Percentiles rank a stretch among this genome's conserved stretches.
Evolutionary conservation across 306 rosid species (phyloP).

Genomic region (Cucumis sativus): DNA sequence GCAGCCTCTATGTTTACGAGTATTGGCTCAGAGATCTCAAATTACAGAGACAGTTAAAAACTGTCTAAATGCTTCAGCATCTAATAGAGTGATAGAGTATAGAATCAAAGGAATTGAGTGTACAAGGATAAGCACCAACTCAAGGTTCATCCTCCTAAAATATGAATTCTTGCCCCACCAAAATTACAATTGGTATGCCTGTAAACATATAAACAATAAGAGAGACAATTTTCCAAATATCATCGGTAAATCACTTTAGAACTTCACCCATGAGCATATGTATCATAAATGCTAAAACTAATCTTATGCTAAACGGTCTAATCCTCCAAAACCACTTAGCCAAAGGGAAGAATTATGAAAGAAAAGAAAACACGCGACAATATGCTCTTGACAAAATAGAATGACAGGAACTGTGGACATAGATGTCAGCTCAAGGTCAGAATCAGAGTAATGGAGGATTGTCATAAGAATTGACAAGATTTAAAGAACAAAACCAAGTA

Average conservation of each 20-base stretch:
- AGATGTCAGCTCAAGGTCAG: not conserved
- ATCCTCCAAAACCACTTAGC: not conserved
- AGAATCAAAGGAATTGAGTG: not conserved
- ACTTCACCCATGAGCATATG: not conserved
- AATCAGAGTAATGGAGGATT: not conserved
- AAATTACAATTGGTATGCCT: not conserved
- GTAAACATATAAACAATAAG: not conserved
- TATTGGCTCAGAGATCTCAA: not conserved
- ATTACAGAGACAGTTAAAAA: not conserved
- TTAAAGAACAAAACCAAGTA: conserved; percentile 15
- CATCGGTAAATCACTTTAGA: not conserved
- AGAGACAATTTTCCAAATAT: not conserved
- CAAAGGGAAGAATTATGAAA: not conserved
- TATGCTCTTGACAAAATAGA: not conserved
- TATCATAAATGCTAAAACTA: not conserved
- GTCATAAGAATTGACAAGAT: not conserved
- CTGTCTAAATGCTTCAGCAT: not conserved
- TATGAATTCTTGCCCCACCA: not conserved
- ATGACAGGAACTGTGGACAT: not conserved
- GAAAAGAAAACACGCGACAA: not conserved
- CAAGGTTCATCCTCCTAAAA: not conserved
- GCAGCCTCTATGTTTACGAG: not conserved
- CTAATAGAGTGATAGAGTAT: not conserved
- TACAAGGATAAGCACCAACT: not conserved
- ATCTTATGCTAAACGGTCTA: not conserved